Base-by-base conservation (phyloP, 1,284 basidiomycete species). In the Pseudozyma hubeiensis region DNA sequence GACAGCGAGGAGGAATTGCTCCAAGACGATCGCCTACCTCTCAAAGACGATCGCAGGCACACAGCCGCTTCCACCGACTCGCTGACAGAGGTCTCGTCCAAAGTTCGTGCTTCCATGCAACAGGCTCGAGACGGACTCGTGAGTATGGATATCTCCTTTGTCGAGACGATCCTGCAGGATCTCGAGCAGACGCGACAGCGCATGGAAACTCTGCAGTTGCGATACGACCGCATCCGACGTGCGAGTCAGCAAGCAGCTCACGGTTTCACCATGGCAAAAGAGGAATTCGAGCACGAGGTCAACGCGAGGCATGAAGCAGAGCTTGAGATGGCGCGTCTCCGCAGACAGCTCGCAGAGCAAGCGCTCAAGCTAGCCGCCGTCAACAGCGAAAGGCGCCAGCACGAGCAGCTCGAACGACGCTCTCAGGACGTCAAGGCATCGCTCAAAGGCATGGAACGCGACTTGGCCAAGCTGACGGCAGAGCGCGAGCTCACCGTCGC, bases 401-500 rank as follows among this genome's bases (percentile, higher is more conserved):
- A 91, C 56, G 93, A 94, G 85, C 87, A 90, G 37, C 90, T 93
- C 74, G 89, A 91, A 81, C 89, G 93, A 71, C 85, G 92, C 50
- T 91, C 91, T 7, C 90, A 91, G 70, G 92, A 97, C 76, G 87
- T 97, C 17, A 89, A 89, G 64, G 89, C 90, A 60, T 92, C 88
- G 75, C 87, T 99, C 48, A 89, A 89, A 51, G 90, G 88, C 4
- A 88, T 98, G 64, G 93, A 96, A 85, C 89, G 89, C 58, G 92
- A 97, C 81, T 86, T 98, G 19, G 93, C 93, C 17, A 91, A 91
- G 77, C 86, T 99, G 58, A 91, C 90, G 79, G 92, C 91, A 0
- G 93, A 98, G 85, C 88, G 96, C 24, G 96, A 98, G 79, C 89
- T 98, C 86, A 89, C 92, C 9, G 85, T 97, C 58, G 94, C 94